Base-by-base conservation (phyloP, 805 yeast genomes). In the Yarrowia divulgata region DNA sequence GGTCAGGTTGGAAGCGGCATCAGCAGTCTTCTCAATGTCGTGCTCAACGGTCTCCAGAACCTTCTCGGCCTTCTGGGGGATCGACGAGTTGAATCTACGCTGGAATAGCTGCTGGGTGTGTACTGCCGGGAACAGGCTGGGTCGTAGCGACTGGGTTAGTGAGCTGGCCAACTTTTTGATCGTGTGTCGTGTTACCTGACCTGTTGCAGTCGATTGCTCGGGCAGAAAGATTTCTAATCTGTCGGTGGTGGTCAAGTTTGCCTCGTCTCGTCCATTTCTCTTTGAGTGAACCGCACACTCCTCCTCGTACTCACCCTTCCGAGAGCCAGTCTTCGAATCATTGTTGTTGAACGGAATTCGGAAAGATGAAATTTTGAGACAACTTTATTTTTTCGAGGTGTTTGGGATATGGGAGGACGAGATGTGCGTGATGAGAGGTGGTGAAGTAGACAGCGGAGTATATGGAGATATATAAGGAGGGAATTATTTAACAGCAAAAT, bases 271-370 rank as follows among this genome's bases (percentile, higher is more conserved):
- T 2, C 18, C 4, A 1, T n/a, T 1, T 18, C 9, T 23, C 18
- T 43, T 23, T 2, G 12, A 1, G 8, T 6, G 18, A 16, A 5
- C 29, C 48, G 18, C 23, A 16, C 16, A 13, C 12, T n/a, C 13
- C 29, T 39, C 18, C 42, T 29, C 29, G 5, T 57, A 60, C 66
- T 60, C 52, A 60, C 66, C 66, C 66, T 43, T 60, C 66, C 68
- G 23, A 63, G 68, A 49, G 68, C 68, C 57, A 63, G 68, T 63
- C 68, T 63, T 48, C 68, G 68, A 63, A 63, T 63, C 68, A 63
- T 60, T 60, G 66, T 58, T 43, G 52, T 60, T 43, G 66, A 7
- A 60, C 45, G 48, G 29, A n/a, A n/a, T 54, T 54, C 39, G 12
- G 18, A 49, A 19, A 49, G 10, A 52, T 63, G 68, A 63, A 63